Conservation (phyloP, 371 early-diverging fungal genomes). For the Rhizopus stolonifer region DNA sequence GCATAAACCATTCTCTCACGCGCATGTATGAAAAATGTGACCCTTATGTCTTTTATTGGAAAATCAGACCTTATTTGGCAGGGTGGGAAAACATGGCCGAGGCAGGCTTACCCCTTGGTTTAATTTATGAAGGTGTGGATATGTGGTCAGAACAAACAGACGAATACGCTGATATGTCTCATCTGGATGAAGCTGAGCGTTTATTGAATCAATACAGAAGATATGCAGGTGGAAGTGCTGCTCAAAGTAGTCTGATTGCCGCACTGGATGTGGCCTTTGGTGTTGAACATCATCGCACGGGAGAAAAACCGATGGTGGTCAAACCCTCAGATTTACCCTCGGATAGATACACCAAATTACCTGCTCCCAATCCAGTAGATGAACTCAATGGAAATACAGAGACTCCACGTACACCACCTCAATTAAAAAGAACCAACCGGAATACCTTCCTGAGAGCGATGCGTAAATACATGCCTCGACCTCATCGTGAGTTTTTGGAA, state of each 20-base stretch:
- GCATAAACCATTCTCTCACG: conserved; percentile 64
- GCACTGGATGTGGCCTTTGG: conserved; percentile 90
- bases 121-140: conserved; percentile 91
- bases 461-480: conserved; percentile 91
- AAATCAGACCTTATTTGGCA: conserved; percentile 87
- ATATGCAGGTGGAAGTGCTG: conserved; percentile 95
- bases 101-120: conserved; percentile 81
- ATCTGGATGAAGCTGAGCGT: conserved; percentile 58
- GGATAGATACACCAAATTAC: conserved; percentile 39
- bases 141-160: conserved; percentile 48
- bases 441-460: conserved; percentile 80
- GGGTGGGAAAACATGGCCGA: conserved; percentile 94
- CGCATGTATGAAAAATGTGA: conserved; percentile 95
- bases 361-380: conserved; percentile 36
- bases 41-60: conserved; percentile 94
- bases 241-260: conserved; percentile 92
- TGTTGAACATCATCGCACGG: conserved; percentile 85
- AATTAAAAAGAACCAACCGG: conserved; percentile 49
- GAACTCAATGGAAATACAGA: conserved; percentile 27
- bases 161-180: conserved; percentile 56
- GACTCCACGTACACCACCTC: conserved; percentile 35
- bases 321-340: conserved; percentile 18
- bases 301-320: conserved; percentile 40
- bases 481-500: conserved; percentile 83
- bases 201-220: conserved; percentile 60